phyloP scores from a whole-genome alignment of 1,284 basidiomycete species.

The Boletellus sp. region DNA sequence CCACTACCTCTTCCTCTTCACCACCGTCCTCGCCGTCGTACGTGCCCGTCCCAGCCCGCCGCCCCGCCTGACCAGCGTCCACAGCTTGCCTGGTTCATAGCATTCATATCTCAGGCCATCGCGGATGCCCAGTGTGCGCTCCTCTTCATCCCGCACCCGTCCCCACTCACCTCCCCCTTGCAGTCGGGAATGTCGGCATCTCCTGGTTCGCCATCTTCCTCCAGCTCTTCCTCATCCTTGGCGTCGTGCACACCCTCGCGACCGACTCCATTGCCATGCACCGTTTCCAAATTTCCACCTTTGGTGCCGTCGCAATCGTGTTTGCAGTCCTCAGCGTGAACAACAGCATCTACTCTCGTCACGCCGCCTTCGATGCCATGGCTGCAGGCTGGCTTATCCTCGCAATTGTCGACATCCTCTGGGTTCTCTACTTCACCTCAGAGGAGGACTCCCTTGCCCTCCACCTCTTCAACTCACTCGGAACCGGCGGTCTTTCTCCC shows the following conservation, averaged over 20 bases:
- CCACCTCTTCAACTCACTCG: conserved; percentile 81
- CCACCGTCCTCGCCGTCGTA: conserved; percentile 77
- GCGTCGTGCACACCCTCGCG: conserved; percentile 78
- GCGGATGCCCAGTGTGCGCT: conserved; percentile 57
- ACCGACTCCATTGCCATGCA: conserved; percentile 82
- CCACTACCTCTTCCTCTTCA: conserved; percentile 87
- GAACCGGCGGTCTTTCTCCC: conserved; percentile 81
- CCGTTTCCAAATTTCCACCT: conserved; percentile 84
- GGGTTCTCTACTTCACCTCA: conserved; percentile 94
- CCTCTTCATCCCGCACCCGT: not conserved
- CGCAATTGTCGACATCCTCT: conserved; percentile 86
- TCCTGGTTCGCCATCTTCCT: conserved; percentile 94
- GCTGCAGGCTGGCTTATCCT: conserved; percentile 94
- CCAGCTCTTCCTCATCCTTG: conserved; percentile 77
- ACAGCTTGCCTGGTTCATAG: conserved; percentile 87
- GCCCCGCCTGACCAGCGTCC: conserved; percentile 6
- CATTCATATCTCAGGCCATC: conserved; percentile 81
- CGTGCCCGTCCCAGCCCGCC: conserved; percentile 26
- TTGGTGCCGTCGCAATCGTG: conserved; percentile 83
- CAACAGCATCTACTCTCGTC: conserved; percentile 53
- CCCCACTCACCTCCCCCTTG: conserved; percentile 24
- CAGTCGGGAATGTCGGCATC: conserved; percentile 52
- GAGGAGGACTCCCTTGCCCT: conserved; percentile 88
- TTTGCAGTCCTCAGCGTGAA: conserved; percentile 83
- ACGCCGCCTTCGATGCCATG: conserved; percentile 70